phyloP scores from a whole-genome alignment of 768 basidiomycete species.

The Serendipita vermifera region DNA sequence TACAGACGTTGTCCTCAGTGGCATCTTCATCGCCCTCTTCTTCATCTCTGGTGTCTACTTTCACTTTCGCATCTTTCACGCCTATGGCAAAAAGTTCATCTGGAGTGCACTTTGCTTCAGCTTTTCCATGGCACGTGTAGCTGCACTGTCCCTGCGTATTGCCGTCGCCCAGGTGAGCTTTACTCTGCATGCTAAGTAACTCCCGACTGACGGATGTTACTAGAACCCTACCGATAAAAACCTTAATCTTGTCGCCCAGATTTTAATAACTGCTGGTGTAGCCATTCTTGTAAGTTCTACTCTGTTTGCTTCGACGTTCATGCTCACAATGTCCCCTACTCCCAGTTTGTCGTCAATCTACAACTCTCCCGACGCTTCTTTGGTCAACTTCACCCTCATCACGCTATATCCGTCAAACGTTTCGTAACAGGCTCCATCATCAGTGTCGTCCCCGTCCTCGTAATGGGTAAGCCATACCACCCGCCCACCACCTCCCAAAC shows the following conservation, averaged over 20 bases:
- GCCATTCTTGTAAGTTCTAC: neutral
- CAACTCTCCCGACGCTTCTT: neutral
- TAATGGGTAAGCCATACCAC: neutral
- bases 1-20: neutral
- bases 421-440: neutral
- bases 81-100: neutral
- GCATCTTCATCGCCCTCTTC: constrained; percentile 1
- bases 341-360: constrained; percentile 1
- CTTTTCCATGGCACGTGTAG: neutral
- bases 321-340: neutral
- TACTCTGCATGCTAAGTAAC: neutral
- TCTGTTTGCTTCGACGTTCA: too few relatives aligned
- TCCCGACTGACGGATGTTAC: neutral
- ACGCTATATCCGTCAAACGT: neutral
- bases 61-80: constrained; percentile 3
- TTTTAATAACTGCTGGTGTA: neutral
- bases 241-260: constrained; percentile 4
- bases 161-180: neutral
- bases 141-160: neutral
- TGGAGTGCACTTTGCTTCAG: neutral
- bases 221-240: constrained; percentile 2
- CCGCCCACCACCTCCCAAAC: too few relatives aligned
- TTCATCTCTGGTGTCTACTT: neutral
- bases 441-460: neutral
- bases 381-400: constrained; percentile 7